Evolutionary conservation across 495 filamentous ascomycete genomes (phyloP), one percentile per base, ranked within the genome.

Genomic region (Penicillium salamii): DNA sequence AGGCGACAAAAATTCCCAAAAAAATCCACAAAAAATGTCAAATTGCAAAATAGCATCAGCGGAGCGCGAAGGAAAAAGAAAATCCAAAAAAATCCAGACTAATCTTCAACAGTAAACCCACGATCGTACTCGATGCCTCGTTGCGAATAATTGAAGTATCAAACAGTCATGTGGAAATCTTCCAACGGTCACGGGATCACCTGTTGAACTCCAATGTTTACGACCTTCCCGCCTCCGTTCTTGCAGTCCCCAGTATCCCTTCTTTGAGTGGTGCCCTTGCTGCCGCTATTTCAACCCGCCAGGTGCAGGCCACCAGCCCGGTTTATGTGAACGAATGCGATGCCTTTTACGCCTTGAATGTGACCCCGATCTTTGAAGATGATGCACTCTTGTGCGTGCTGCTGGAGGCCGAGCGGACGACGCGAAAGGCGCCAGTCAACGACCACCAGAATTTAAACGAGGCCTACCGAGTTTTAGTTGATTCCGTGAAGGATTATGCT

Each of bases 401-500:
- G 0, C 54, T 81, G 6, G 77, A 82, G 48, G 72, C 71, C 46
- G 67, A 74, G 14, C 51, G 62, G 20, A 59, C 59, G 24, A 66
- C 1, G 51, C 46, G 5, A 17, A 47, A 13, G 7, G 21, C 41
- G 20, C 52, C 50, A 5, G 36, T 64, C 33, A 66, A 62, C 46
- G 68, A 76, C 38, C 73, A 79, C 8, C 46, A 69, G 0, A 72
- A 73, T 50, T 57, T 75, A 28, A 79, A 83, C 48, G 81, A 85
- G 57, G 81, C 79, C 1, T 82, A 83, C 54, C 78, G 75, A n/a
- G 74, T 82, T 33, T 65, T 86, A 7, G 69, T 86, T n/a, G 74
- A 85, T 48, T 78, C 78, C 0, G 79, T 85, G 48, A 82, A 81
- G 55, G 82, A 85, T 50, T 86, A 85, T 52, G 83, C 81, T 37